These are phyloP conservation scores for Globisporangium viniferum DNA, from an alignment of 352 stramenopile species.

Conservation along the genomic window DNA sequence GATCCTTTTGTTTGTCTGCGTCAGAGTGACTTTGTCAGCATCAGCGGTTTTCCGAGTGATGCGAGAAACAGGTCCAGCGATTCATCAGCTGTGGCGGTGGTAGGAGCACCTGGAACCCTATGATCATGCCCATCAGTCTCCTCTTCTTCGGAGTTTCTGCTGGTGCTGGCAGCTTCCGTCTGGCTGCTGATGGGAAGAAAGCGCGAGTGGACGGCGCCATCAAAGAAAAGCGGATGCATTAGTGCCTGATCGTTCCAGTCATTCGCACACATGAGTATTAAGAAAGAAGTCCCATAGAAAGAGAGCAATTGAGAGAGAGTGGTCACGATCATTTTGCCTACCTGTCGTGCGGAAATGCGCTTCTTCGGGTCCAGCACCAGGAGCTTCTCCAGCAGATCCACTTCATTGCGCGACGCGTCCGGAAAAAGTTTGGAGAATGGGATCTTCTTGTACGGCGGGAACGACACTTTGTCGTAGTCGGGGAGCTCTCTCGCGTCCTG, in stretches of 20 bases:
- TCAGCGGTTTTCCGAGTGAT: slow-evolving; percentile 34
- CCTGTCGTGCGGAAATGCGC: slow-evolving; percentile 42
- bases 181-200: slow-evolving; percentile 18
- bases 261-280: not conserved
- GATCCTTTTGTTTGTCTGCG: not conserved
- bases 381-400: slow-evolving; percentile 52
- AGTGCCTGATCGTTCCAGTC: slow-evolving; percentile 23
- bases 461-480: slow-evolving; percentile 70
- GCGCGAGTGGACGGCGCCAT: slow-evolving; percentile 20
- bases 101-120: too few relatives aligned
- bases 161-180: not conserved
- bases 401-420: slow-evolving; percentile 31
- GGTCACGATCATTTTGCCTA: slow-evolving; percentile 7
- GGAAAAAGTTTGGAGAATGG: slow-evolving; percentile 42
- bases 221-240: slow-evolving; percentile 46
- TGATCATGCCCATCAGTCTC: not conserved
- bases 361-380: slow-evolving; percentile 31
- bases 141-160: not conserved
- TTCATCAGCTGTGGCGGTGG: not conserved
- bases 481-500: slow-evolving; percentile 43
- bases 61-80: slow-evolving; percentile 25
- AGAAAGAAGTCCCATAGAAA: not conserved
- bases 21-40: slow-evolving; percentile 5
- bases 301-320: not conserved
- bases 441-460: slow-evolving; percentile 51